Evolutionary conservation across 1,284 basidiomycete genomes (phyloP).

Genomic region (Melampsora americana): DNA sequence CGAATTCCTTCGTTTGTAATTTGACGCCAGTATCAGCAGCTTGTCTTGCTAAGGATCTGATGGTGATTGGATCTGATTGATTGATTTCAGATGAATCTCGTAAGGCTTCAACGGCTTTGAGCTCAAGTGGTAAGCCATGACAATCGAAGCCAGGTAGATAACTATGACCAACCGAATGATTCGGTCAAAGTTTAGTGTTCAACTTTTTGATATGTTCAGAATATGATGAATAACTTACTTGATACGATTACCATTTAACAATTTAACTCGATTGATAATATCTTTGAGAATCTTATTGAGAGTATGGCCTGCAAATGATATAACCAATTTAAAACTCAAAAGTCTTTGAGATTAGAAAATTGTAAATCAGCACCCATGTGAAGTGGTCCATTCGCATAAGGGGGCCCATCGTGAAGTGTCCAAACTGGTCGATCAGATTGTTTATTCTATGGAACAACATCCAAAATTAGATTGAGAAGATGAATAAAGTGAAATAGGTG

Average conservation of each 20-base stretch:
- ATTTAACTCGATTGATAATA: conserved; percentile 84
- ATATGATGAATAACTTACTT: conserved; percentile 60
- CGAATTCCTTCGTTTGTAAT: conserved; percentile 76
- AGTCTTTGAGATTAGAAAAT: neutral
- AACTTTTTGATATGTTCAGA: neutral
- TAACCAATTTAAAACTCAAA: neutral
- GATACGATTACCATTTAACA: conserved; percentile 72
- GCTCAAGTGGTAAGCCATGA: conserved; percentile 94
- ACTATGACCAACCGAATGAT: conserved; percentile 57
- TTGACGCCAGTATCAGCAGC: conserved; percentile 75
- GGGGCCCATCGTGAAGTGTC: conserved; percentile 92
- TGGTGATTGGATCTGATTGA: conserved; percentile 60
- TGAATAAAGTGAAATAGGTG: neutral
- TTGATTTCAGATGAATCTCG: conserved; percentile 32
- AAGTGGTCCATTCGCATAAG: conserved; percentile 92
- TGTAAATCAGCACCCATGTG: conserved; percentile 74
- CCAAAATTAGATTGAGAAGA: conserved; percentile 32
- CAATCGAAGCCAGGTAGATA: conserved; percentile 98
- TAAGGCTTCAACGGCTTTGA: conserved; percentile 75
- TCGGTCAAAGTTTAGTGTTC: conserved; percentile 5
- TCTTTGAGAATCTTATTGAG: conserved; percentile 97
- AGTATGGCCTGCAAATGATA: conserved; percentile 70
- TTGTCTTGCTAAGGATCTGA: conserved; percentile 69
- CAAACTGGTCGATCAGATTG: conserved; percentile 68
- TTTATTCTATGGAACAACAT: conserved; percentile 13